Evolutionary conservation across 768 basidiomycete species (phyloP).

Genomic region (Rhodosporidiobolus sp.): DNA sequence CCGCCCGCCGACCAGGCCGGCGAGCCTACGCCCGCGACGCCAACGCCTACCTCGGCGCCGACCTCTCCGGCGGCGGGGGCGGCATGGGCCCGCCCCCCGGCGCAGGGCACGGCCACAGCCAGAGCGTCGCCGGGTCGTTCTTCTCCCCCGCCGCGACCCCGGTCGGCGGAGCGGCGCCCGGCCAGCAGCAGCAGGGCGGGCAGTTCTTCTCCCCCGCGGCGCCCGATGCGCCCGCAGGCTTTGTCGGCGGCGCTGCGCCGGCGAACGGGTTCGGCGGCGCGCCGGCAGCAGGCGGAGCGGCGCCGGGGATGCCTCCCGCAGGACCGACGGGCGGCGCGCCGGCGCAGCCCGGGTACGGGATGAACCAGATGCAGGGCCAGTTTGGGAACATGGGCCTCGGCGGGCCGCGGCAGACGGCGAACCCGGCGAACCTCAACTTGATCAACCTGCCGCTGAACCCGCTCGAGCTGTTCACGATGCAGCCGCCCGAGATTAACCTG

Average conservation of each 20-base stretch:
- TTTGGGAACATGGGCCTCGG: conserved; percentile 82
- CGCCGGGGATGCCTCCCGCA: background rate
- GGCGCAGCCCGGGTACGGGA: conserved; percentile 44
- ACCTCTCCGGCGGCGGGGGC: background rate
- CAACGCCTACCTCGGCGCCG: conserved; percentile 34
- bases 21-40: conserved; percentile 36
- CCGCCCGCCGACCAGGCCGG: conserved; percentile 2
- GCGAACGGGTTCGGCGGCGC: conserved; percentile 17
- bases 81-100: background rate
- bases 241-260: background rate
- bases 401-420: conserved; percentile 44
- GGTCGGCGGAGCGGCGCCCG: background rate
- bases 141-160: conserved; percentile 27
- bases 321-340: background rate
- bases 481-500: conserved; percentile 84
- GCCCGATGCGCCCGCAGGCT: background rate
- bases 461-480: conserved; percentile 64
- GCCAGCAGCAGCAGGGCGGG: background rate
- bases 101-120: conserved; percentile 29
- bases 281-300: conserved; percentile 24
- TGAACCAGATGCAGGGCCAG: conserved; percentile 63
- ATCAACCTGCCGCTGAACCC: conserved; percentile 91
- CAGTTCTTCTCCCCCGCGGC: conserved; percentile 26
- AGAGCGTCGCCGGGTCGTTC: conserved; percentile 21
- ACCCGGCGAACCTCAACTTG: conserved; percentile 75